Conservation (phyloP, 257 asterid species). For the Scutellaria minor region DNA sequence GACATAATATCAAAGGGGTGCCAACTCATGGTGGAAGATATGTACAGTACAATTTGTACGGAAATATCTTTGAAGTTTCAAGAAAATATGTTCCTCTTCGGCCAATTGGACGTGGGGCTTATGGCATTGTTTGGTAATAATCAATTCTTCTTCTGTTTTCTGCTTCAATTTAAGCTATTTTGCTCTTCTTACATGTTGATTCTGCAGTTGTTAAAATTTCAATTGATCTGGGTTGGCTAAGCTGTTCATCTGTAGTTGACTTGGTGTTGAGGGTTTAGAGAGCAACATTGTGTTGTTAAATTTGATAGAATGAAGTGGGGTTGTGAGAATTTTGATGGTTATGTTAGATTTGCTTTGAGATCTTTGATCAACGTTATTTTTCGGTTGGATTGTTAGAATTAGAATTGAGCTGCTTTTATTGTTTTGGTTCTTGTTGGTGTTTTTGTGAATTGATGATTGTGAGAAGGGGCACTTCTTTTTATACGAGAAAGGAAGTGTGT, state of each 20-base stretch:
- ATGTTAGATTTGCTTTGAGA: constrained; percentile 8
- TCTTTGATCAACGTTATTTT: constrained; percentile 1
- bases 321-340: constrained; percentile 10
- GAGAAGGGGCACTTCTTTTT: not conserved
- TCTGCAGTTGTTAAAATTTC: not conserved
- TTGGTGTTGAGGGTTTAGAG: not conserved
- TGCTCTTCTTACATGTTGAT: constrained; percentile 7
- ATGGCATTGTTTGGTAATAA: constrained; percentile 69
- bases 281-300: not conserved
- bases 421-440: not conserved
- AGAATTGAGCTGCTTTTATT: not conserved
- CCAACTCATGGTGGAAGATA: constrained; percentile 68
- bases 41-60: constrained; percentile 65
- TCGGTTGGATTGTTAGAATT: not conserved
- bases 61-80: constrained; percentile 74
- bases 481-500: not conserved
- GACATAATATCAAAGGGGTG: constrained; percentile 55
- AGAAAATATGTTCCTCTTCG: constrained; percentile 63
- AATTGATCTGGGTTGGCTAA: constrained; percentile 15
- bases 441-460: not conserved
- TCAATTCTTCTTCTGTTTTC: not conserved
- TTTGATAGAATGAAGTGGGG: constrained; percentile 14
- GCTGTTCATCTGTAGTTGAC: constrained; percentile 27
- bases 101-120: constrained; percentile 80
- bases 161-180: constrained; percentile 12